These are phyloP conservation scores for Avicennia marina DNA, from an alignment of 257 asterid species.

Conservation along the genomic window DNA sequence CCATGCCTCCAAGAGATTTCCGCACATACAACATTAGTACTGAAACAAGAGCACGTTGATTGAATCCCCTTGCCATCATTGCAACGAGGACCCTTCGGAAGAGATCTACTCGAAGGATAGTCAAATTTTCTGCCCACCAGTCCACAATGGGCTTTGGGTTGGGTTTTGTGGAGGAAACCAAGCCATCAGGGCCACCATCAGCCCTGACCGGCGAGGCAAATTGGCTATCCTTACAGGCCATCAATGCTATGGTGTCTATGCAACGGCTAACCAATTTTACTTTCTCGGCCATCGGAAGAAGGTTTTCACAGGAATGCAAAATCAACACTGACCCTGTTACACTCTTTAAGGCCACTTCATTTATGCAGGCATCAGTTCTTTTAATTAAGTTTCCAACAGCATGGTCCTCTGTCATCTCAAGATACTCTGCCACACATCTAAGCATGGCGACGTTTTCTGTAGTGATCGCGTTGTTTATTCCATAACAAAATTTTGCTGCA, in stretches of 20 bases:
- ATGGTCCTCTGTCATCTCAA: conserved; percentile 65
- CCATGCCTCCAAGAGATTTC: conserved; percentile 93
- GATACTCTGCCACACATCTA: conserved; percentile 53
- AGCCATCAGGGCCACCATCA: neutral
- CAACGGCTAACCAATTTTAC: conserved; percentile 54
- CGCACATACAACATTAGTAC: conserved; percentile 79
- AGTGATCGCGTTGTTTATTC: conserved; percentile 45
- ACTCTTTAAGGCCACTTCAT: conserved; percentile 51
- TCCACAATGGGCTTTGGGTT: conserved; percentile 39
- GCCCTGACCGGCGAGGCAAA: conserved; percentile 42
- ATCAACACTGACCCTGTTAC: conserved; percentile 49
- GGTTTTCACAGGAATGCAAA: conserved; percentile 44
- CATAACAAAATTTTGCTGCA: conserved; percentile 62
- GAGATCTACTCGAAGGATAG: conserved; percentile 62
- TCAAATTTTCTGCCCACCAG: conserved; percentile 67
- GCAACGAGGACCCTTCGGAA: conserved; percentile 77
- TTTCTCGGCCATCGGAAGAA: conserved; percentile 47
- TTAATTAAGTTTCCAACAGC: conserved; percentile 42
- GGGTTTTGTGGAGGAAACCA: conserved; percentile 1
- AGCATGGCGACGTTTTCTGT: conserved; percentile 53
- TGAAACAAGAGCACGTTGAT: conserved; percentile 73
- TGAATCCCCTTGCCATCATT: conserved; percentile 73
- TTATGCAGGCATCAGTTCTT: conserved; percentile 47
- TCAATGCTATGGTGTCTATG: conserved; percentile 46
- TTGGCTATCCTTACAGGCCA: conserved; percentile 50